Evolutionary conservation across 1,139 yeast genomes (phyloP), one percentile per base, ranked within the genome.

Genomic region (Geotrichum fermentans): DNA sequence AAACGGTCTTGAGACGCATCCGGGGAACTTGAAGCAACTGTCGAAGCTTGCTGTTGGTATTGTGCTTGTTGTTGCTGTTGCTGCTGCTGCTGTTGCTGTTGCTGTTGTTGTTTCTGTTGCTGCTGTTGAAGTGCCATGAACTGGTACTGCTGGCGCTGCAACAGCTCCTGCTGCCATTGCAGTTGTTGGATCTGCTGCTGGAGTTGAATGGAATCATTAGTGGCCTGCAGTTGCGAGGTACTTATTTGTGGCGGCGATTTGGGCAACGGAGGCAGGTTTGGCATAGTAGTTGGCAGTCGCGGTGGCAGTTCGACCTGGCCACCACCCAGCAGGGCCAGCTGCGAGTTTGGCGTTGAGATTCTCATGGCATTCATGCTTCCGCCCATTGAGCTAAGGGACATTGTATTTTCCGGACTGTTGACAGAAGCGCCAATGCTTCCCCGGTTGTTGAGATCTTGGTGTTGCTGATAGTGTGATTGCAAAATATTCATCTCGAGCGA

Each of bases 121-220:
- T 33, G 45, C 24, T 34, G 45, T 24, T 47, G 50, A 29, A 47
- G 30, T n/a, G 28, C 26, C 32, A 40, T 45, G 36, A 42, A 43
- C 38, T 42, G 46, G 26, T 29, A 17, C 29, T 47, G 50, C 26
- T 47, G 50, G 18, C 35, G 50, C 21, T 47, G 50, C 20, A 47
- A 34, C 30, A 47, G 16, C 16, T 47, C 50, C 21, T 47, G 50
- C 28, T 47, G 50, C 50, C 50, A 47, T 26, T 42, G 47, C 28
- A 47, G 35, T 2, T 47, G 50, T 40, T 42, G 46, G 34, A 47
- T 47, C 32, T 47, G 47, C 30, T 47, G 50, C 22, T 47, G 50
- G 8, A 47, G 38, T 11, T 41, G 50, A 4, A 37, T 40, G 20
- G 22, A 38, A 30, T n/a, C 32, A n/a, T 8, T 22, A 8, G 36